Evolutionary conservation across 2,329 filamentous ascomycete genomes (phyloP).

Genomic region (Pestalotiopsis sp.): DNA sequence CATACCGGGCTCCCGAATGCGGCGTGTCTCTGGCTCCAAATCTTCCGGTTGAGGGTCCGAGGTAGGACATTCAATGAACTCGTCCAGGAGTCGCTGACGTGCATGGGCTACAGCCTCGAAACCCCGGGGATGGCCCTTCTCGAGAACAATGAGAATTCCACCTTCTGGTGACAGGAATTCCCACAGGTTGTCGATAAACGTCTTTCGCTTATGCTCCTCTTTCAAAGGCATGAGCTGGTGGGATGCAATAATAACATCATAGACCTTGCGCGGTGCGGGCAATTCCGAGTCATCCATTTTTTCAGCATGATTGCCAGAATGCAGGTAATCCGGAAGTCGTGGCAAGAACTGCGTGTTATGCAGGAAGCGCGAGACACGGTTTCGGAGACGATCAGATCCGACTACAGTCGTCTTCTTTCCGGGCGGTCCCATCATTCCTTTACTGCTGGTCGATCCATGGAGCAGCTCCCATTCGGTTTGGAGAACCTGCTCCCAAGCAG

Average conservation of each 20-base stretch:
- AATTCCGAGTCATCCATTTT: constrained; percentile 59
- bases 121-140: constrained; percentile 88
- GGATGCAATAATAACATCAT: constrained; percentile 87
- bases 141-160: constrained; percentile 82
- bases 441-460: constrained; percentile 46
- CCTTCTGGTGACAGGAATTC: constrained; percentile 80
- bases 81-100: constrained; percentile 75
- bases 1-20: constrained; percentile 60
- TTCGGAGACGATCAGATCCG: constrained; percentile 73
- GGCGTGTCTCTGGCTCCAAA: constrained; percentile 40
- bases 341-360: constrained; percentile 92
- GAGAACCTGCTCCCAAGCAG: constrained; percentile 78
- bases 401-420: constrained; percentile 82
- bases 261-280: constrained; percentile 71
- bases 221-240: constrained; percentile 78
- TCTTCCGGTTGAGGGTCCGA: constrained; percentile 39
- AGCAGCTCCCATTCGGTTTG: constrained; percentile 81
- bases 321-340: constrained; percentile 83
- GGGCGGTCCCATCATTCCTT: constrained; percentile 48
- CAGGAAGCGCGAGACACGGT: constrained; percentile 75
- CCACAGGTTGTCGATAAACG: constrained; percentile 88
- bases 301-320: constrained; percentile 61
- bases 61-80: constrained; percentile 51
- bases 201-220: constrained; percentile 76
- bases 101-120: constrained; percentile 92